Conservation (phyloP, 139 green algal genomes). For the Coccomyxa sp. region DNA sequence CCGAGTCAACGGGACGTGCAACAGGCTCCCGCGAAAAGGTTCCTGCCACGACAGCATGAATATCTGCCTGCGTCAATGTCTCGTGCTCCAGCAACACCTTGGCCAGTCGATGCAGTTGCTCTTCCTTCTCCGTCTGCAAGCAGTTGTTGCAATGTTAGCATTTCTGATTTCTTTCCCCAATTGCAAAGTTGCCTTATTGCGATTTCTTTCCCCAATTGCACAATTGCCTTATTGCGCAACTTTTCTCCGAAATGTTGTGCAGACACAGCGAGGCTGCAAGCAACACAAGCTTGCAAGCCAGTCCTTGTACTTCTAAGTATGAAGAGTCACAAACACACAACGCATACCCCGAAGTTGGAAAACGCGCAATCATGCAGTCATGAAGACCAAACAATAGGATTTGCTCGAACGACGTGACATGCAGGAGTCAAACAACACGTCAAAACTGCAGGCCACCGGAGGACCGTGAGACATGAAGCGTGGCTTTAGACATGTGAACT, state of each 20-base stretch:
- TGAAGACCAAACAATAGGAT: too few species aligned
- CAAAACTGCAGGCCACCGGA: too few species aligned
- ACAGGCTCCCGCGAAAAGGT: constrained; percentile 11
- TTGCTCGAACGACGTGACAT: too few species aligned
- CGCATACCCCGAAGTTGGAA: too few species aligned
- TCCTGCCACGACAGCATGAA: constrained; percentile 30
- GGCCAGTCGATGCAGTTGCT: constrained; percentile 79
- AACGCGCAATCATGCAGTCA: too few species aligned
- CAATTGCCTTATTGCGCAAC: background rate
- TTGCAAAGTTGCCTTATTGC: background rate
- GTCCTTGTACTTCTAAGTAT: too few species aligned
- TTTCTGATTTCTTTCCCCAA: background rate
- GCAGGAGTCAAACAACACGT: background rate
- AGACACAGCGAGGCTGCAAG: background rate
- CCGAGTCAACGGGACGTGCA: background rate
- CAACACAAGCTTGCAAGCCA: background rate
- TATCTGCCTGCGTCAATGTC: constrained; percentile 66
- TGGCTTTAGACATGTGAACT: background rate
- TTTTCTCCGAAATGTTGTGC: background rate
- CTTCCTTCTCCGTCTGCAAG: constrained; percentile 69
- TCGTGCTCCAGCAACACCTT: constrained; percentile 78
- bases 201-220: background rate
- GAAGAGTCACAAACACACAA: too few species aligned
- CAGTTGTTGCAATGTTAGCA: background rate
- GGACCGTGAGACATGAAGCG: too few species aligned